phyloP scores from a whole-genome alignment of 495 filamentous ascomycete species.

The Collariella sp. region DNA sequence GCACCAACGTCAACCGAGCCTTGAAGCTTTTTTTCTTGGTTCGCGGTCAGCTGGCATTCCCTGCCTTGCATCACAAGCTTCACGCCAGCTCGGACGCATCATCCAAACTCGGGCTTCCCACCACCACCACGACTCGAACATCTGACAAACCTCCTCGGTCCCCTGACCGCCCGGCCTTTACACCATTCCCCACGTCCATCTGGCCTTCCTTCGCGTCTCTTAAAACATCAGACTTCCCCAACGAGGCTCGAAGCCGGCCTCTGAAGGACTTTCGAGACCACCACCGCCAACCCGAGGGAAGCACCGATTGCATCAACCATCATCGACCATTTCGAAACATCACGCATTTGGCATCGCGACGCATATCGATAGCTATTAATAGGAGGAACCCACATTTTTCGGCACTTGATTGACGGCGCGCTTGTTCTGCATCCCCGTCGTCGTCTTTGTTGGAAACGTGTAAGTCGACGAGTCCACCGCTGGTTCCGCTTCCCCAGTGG shows the following conservation, averaged over 20 bases:
- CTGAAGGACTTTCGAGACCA: too few relatives aligned
- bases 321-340: background rate
- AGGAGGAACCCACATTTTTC: background rate
- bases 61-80: slow-evolving; percentile 12
- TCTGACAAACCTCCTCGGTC: too few relatives aligned
- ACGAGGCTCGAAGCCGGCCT: background rate
- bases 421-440: background rate
- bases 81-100: background rate
- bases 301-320: too few relatives aligned
- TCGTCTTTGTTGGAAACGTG: background rate
- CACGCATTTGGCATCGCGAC: background rate
- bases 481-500: background rate
- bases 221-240: too few relatives aligned
- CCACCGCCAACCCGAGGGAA: too few relatives aligned
- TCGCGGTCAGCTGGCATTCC: slow-evolving; percentile 5
- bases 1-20: slow-evolving; percentile 12
- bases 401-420: background rate
- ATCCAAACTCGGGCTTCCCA: background rate
- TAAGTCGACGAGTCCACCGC: slow-evolving; percentile 6
- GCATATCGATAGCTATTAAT: background rate
- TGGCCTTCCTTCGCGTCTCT: background rate
- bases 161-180: too few relatives aligned
- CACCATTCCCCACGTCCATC: background rate
- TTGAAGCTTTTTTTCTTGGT: slow-evolving; percentile 11
- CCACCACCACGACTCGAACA: background rate